Evolutionary conservation across 129 eudicot genomes (phyloP).

Genomic region (Heracleum sosnowskyi): DNA sequence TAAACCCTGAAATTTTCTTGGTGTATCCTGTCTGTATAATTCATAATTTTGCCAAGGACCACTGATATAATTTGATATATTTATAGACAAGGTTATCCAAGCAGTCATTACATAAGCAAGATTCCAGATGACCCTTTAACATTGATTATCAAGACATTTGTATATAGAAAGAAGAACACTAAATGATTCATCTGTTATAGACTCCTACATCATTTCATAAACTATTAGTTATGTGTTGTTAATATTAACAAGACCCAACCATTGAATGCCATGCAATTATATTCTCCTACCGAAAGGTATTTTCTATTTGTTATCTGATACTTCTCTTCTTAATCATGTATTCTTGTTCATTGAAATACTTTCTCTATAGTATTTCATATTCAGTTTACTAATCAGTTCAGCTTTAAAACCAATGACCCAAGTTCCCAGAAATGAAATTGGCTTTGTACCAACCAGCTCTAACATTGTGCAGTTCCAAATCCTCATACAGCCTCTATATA

Average conservation of each 20-base stretch:
- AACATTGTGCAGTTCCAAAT: constrained; percentile 23
- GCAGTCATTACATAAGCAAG: neutral
- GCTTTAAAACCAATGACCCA: constrained; percentile 38
- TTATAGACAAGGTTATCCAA: neutral
- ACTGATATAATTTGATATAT: neutral
- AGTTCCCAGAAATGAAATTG: constrained; percentile 32
- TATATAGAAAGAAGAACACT: neutral
- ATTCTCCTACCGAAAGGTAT: neutral
- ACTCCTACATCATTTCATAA: neutral
- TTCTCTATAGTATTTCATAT: constrained; percentile 26
- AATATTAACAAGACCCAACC: neutral
- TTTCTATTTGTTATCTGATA: neutral
- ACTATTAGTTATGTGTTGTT: neutral
- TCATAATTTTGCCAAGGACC: neutral
- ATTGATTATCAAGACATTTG: neutral
- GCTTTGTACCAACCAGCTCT: constrained; percentile 51
- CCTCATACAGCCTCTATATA: constrained; percentile 31
- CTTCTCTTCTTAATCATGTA: neutral
- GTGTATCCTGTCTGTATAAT: neutral
- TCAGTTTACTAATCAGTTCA: constrained; percentile 25
- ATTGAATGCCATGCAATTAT: constrained; percentile 11
- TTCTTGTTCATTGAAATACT: neutral
- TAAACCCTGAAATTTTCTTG: neutral
- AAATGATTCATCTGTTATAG: neutral
- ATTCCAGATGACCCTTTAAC: neutral